phyloP scores from a whole-genome alignment of 2,329 filamentous ascomycete genomes.

The Colletotrichum liriopes region DNA sequence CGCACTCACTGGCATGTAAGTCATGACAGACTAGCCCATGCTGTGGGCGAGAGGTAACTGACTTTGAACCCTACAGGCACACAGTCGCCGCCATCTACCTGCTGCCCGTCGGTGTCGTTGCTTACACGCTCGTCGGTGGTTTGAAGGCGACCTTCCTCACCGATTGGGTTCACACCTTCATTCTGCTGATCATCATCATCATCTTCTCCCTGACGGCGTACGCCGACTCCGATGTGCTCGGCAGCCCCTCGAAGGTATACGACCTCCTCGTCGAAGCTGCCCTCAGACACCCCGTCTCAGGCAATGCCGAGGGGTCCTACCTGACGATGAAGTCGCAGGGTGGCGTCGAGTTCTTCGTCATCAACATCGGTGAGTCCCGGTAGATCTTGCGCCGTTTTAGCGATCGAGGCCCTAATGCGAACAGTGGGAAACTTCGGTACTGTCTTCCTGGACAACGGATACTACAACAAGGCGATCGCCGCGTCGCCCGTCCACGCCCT shows the following conservation, averaged over 20 bases:
- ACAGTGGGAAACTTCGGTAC: conserved; percentile 79
- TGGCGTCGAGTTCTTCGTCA: conserved; percentile 80
- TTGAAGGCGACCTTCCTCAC: conserved; percentile 86
- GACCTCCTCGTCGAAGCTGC: conserved; percentile 79
- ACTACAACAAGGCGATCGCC: conserved; percentile 90
- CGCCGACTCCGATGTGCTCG: conserved; percentile 65
- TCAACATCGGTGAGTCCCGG: conserved; percentile 71
- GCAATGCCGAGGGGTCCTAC: conserved; percentile 83
- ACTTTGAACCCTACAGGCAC: conserved; percentile 13
- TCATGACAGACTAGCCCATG: background rate
- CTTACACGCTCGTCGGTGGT: conserved; percentile 79
- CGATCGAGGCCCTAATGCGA: conserved; percentile 57
- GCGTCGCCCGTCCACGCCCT: conserved; percentile 84
- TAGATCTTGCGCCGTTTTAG: background rate
- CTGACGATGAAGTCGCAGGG: conserved; percentile 84
- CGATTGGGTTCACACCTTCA: conserved; percentile 83
- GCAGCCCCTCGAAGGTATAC: conserved; percentile 77
- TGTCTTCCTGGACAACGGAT: conserved; percentile 84
- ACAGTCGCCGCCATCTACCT: conserved; percentile 85
- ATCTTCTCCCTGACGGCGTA: conserved; percentile 84
- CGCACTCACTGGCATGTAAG: conserved; percentile 55
- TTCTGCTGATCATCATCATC: conserved; percentile 83
- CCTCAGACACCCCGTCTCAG: conserved; percentile 77
- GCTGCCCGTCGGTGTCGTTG: conserved; percentile 82
- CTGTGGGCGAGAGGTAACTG: background rate